Evolutionary conservation across 176 grass and related monocot species (phyloP), one percentile per base, ranked within the genome.

Genomic region (Eragrostis nindensis): DNA sequence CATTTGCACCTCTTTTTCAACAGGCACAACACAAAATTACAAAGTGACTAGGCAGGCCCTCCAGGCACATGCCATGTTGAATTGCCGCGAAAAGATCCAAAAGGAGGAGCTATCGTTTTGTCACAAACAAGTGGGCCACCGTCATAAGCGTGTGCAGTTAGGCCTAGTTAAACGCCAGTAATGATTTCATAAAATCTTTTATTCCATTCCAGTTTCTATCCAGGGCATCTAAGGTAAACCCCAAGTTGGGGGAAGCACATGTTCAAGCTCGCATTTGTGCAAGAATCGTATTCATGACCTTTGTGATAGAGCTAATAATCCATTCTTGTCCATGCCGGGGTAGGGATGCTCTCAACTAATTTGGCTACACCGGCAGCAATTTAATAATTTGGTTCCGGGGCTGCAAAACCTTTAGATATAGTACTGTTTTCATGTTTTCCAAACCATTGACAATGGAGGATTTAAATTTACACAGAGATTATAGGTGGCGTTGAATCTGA

Each of bases 61-160:
- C 44, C 8, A 44, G 75, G 66, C 83, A 85, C 66, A 70, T 78
- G 83, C 53, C 17, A 43, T n/a, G 26, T 68, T 50, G 63, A 80
- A 68, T 80, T 80, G 68, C 77, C 64, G 36, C n/a, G 14, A 55
- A 80, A 55, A 7, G 5, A 80, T 54, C 47, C 63, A 41, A 68
- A n/a, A 54, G 18, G 36, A 18, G 11, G 5, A 13, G 42, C 42
- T 22, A 6, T 39, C 8, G 1, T 1, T 49, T 11, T 21, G 30
- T 65, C 59, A 54, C 80, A 14, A 57, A n/a, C 57, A 42, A n/a
- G 59, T 66, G 17, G 71, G 48, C 1, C 68, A 78, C 11, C 4
- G 1, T 22, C 9, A 17, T 40, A 60, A 38, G 40, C 8, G 22
- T 7, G 15, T 40, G 36, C 6, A 1, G 5, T 0, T 2, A 22